These are phyloP conservation scores for Candida odintsovae DNA, from an alignment of 805 yeast species.

Conservation along the genomic window DNA sequence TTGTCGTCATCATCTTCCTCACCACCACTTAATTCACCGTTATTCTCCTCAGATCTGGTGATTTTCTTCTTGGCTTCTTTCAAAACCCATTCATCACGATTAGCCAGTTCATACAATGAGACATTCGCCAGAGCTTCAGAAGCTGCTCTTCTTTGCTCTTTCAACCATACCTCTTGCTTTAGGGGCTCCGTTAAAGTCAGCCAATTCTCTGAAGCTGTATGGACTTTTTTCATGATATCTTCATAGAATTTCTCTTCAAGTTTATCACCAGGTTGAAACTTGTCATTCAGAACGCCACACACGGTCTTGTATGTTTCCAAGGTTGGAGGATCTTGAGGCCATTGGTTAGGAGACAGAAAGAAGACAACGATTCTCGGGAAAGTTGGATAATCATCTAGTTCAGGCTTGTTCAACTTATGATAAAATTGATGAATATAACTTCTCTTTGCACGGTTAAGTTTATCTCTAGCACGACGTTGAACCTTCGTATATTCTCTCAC, in stretches of 20 bases:
- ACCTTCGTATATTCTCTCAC: slow-evolving; percentile 41
- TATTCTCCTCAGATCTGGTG: slow-evolving; percentile 1
- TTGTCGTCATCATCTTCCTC: slow-evolving; percentile 4
- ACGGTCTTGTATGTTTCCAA: slow-evolving; percentile 35
- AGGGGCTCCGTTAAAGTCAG: slow-evolving; percentile 27
- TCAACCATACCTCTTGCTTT: slow-evolving; percentile 37
- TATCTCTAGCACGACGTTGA: slow-evolving; percentile 40
- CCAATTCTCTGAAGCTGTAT: slow-evolving; percentile 44
- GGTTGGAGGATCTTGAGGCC: slow-evolving; percentile 54
- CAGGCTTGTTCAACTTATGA: slow-evolving; percentile 31
- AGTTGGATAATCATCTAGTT: slow-evolving; percentile 37
- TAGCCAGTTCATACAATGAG: slow-evolving; percentile 38
- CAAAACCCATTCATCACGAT: slow-evolving; percentile 36
- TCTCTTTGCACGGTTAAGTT: slow-evolving; percentile 34
- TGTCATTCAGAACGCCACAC: slow-evolving; percentile 21
- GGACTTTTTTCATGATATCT: slow-evolving; percentile 33
- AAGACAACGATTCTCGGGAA: slow-evolving; percentile 45
- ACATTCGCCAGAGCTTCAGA: slow-evolving; percentile 36
- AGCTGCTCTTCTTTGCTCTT: slow-evolving; percentile 39
- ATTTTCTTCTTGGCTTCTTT: slow-evolving; percentile 20
- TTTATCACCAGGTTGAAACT: slow-evolving; percentile 13
- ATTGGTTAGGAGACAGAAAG: slow-evolving; percentile 36
- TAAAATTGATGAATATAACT: slow-evolving; percentile 31
- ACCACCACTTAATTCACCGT: slow-evolving; percentile 1
- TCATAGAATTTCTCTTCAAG: slow-evolving; percentile 12